Percentiles rank a stretch among this genome's conserved stretches.
phyloP scores from a whole-genome alignment of 2,329 filamentous ascomycete species.

The Aspergillus luchuensis region DNA sequence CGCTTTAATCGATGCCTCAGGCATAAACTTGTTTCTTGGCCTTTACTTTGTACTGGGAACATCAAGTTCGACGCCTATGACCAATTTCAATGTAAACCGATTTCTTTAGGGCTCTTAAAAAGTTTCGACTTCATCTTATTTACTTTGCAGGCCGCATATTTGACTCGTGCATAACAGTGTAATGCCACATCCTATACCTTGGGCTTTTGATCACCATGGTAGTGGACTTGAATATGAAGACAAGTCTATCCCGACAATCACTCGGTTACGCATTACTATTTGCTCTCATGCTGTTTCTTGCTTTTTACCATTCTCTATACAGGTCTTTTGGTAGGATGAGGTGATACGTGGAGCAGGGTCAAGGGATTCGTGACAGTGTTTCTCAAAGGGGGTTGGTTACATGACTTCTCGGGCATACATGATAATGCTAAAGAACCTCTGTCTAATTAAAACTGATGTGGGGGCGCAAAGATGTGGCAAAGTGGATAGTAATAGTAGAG shows the following conservation, averaged over 20 bases:
- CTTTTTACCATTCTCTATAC: conserved; percentile 23
- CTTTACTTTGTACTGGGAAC: background rate
- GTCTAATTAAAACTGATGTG: conserved; percentile 42
- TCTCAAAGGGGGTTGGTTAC: conserved; percentile 36
- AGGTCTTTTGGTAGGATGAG: conserved; percentile 26
- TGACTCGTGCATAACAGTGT: no score
- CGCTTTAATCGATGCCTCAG: conserved; percentile 14
- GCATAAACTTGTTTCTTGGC: background rate
- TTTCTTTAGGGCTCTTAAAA: no score
- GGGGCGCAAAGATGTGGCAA: conserved; percentile 12
- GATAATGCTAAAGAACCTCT: conserved; percentile 39
- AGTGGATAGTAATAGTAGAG: conserved; percentile 18
- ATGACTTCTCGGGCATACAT: conserved; percentile 47
- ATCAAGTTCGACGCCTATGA: background rate
- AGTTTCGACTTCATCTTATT: no score
- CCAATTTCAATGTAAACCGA: no score
- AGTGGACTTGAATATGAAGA: no score
- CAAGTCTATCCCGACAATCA: background rate
- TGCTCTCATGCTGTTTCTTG: background rate
- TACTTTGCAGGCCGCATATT: no score
- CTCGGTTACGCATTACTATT: background rate
- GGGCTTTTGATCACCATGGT: no score
- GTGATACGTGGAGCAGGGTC: conserved; percentile 19
- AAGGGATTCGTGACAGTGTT: conserved; percentile 36
- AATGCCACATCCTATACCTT: no score